Evolutionary conservation across 2,329 filamentous ascomycete genomes (phyloP), one percentile per base, ranked within the genome.

Genomic region (Davidsoniella virescens): DNA sequence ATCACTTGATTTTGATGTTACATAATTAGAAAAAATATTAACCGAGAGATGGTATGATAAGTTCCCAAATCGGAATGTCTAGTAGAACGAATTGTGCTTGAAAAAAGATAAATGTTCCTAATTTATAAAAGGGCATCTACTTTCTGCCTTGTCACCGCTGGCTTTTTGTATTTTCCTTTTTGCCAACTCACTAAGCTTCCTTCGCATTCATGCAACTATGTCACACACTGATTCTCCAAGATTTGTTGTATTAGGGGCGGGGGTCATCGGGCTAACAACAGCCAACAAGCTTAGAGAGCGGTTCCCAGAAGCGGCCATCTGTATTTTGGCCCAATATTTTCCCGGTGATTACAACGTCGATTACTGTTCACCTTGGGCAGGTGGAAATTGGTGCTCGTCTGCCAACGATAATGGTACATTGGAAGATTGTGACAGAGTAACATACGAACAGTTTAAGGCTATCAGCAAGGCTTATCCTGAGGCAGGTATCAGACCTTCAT

Each of bases 271-370:
- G 14, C 67, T 82, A 41, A 80, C 78, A 2, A 80, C 76, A 2
- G 78, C 78, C 25, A 66, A 79, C 33, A 63, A 75, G 23, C 65
- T 82, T 10, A 40, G 49, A 25, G 76, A 76, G n/a, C 66, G 68
- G 51, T 69, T 74, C 58, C 63, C 66, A 5, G 57, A 37, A 5
- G 49, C 54, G 2, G 43, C 44, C 7, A 52, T 88, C 54, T 82
- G 80, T 0, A 67, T 87, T 39, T 66, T 82, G 23, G 80, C 85
- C 4, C 87, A 86, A 59, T 81, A 87, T 61, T 87, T 90, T 76
- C 85, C 86, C 0, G 85, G 86, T 39, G 85, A 92, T 65, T 87
- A 87, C 62, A 80, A 85, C 56, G 80, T 85, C 55, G 80, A 87
- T 67, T 92, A 92, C 61, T 78, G 82, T 1, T 87, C 82, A 2